A percentile compares a stretch with the other conserved stretches of the same genome.
Evolutionary conservation across 2,329 filamentous ascomycete species (phyloP).

Genomic region (Fusarium falciforme): DNA sequence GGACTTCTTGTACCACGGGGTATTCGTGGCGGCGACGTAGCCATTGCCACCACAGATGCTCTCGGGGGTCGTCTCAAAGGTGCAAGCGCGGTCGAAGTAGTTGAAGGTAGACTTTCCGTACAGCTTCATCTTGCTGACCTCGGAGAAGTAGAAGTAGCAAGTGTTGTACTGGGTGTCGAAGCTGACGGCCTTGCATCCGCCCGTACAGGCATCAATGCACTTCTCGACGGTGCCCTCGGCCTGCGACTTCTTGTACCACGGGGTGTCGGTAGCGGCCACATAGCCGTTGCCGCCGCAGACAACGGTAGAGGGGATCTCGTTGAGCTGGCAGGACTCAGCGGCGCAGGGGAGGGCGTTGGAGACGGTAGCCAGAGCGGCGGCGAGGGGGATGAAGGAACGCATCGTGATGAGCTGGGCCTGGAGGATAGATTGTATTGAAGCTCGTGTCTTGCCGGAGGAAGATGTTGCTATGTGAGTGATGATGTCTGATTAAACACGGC

Average conservation of each 20-base stretch:
- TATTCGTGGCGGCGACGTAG: background rate
- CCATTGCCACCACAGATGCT: background rate
- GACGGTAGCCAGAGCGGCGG: background rate
- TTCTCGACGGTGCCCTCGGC: background rate
- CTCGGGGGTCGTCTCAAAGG: background rate
- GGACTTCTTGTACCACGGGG: background rate
- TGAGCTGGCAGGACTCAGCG: background rate
- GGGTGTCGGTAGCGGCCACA: background rate
- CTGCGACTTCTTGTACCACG: constrained; percentile 1
- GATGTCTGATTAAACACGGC: background rate
- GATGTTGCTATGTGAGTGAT: background rate
- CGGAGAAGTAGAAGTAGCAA: background rate
- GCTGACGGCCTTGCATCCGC: background rate
- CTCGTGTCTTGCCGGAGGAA: background rate
- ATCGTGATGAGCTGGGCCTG: background rate
- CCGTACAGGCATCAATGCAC: background rate
- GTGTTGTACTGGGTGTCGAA: constrained; percentile 1
- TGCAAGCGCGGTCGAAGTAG: background rate
- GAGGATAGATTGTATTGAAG: background rate
- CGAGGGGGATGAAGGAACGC: background rate
- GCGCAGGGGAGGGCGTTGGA: background rate
- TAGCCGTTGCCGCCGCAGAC: background rate
- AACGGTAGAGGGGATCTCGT: background rate
- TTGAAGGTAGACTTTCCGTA: background rate
- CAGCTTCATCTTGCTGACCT: background rate